These are phyloP conservation scores for Echinochloa phyllopogon DNA, from an alignment of 176 grass and related monocot genomes.

Conservation along the genomic window DNA sequence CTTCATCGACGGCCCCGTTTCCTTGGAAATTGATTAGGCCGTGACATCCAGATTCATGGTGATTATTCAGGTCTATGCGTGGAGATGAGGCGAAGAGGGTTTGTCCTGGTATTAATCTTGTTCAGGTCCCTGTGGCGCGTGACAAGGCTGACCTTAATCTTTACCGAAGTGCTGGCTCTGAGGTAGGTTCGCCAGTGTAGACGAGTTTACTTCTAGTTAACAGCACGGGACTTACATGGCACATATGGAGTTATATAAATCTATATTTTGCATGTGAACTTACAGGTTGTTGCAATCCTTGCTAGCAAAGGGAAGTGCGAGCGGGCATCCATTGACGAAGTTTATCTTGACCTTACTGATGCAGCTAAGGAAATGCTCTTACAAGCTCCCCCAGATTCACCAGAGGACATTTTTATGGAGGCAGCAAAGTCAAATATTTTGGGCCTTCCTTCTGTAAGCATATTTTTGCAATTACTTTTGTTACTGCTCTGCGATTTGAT, in stretches of 20 bases:
- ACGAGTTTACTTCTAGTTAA: neutral
- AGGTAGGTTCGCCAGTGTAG: slow-evolving; percentile 58
- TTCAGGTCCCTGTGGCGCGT: slow-evolving; percentile 92
- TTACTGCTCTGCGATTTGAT: slow-evolving; percentile 3
- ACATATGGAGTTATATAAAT: neutral
- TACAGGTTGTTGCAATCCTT: slow-evolving; percentile 82
- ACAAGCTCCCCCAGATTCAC: slow-evolving; percentile 61
- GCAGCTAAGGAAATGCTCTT: slow-evolving; percentile 78
- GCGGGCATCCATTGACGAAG: slow-evolving; percentile 94
- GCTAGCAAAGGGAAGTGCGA: slow-evolving; percentile 86
- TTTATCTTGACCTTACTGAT: slow-evolving; percentile 96
- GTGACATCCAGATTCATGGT: neutral
- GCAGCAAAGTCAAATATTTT: slow-evolving; percentile 78
- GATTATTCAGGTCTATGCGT: slow-evolving; percentile 78
- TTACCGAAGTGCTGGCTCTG: slow-evolving; percentile 78
- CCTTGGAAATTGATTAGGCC: neutral
- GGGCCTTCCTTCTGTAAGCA: slow-evolving; percentile 69
- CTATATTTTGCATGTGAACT: neutral
- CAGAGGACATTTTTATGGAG: slow-evolving; percentile 60
- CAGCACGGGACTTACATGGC: neutral
- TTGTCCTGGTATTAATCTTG: slow-evolving; percentile 73
- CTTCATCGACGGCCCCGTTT: neutral
- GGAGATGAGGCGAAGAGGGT: slow-evolving; percentile 86
- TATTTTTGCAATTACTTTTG: slow-evolving; percentile 1
- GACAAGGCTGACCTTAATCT: slow-evolving; percentile 91